A percentile compares a stretch with the other conserved stretches of the same genome.
phyloP scores from a whole-genome alignment of 2,329 filamentous ascomycete genomes.

The Aspergillus puulaauensis region DNA sequence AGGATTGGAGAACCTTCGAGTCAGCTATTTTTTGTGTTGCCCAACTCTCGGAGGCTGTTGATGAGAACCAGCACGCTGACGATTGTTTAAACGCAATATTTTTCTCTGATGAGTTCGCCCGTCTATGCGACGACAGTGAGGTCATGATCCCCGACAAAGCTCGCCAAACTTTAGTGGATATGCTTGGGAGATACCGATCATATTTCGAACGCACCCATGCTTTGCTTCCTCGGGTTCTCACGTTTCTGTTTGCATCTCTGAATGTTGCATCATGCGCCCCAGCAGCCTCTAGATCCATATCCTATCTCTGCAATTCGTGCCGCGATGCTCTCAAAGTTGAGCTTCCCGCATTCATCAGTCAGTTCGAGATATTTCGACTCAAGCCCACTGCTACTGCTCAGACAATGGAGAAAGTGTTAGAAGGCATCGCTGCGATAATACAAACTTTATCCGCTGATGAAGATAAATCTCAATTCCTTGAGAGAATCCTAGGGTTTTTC shows the following conservation, averaged over 20 bases:
- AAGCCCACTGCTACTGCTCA: conserved; percentile 36
- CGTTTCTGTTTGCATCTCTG: conserved; percentile 46
- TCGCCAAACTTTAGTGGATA: conserved; percentile 43
- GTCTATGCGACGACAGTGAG: conserved; percentile 32
- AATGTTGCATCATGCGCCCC: conserved; percentile 41
- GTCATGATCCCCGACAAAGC: conserved; percentile 36
- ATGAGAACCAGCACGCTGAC: conserved; percentile 44
- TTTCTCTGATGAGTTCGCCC: conserved; percentile 35
- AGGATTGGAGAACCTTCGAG: conserved; percentile 46
- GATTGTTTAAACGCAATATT: conserved; percentile 43
- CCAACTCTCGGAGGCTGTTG: conserved; percentile 46
- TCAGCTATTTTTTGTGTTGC: conserved; percentile 45
- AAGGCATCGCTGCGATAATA: conserved; percentile 46
- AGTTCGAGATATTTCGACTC: conserved; percentile 40
- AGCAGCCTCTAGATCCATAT: conserved; percentile 44
- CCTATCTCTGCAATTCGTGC: conserved; percentile 45
- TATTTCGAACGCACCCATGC: conserved; percentile 46
- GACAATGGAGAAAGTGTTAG: conserved; percentile 44
- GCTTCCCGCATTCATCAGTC: conserved; percentile 44
- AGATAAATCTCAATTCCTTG: conserved; percentile 40
- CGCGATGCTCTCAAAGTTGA: conserved; percentile 40
- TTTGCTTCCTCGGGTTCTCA: conserved; percentile 41
- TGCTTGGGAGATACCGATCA: conserved; percentile 44
- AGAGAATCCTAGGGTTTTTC: conserved; percentile 39
- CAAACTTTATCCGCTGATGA: conserved; percentile 41